Percentiles rank a stretch among this genome's conserved stretches.
Evolutionary conservation across 345 rosid genomes (phyloP).

Genomic region (Pistacia integerrima): DNA sequence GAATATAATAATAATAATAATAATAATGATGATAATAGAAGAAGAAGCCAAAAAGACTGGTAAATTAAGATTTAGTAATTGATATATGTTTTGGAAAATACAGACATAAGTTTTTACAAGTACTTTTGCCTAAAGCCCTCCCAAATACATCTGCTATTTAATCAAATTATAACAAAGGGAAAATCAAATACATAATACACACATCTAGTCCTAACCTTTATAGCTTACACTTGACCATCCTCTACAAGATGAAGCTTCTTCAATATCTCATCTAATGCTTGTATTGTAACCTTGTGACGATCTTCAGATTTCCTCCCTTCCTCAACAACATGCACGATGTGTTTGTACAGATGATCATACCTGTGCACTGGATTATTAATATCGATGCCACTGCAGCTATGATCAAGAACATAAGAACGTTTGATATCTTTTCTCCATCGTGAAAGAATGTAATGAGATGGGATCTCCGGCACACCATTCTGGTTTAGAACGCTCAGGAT

Average conservation of each 20-base stretch:
- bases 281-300: constrained; percentile 30
- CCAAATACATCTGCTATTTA: background rate
- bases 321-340: constrained; percentile 34
- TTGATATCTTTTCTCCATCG: constrained; percentile 59
- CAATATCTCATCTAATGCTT: constrained; percentile 40
- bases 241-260: constrained; percentile 42
- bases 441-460: constrained; percentile 47
- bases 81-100: background rate
- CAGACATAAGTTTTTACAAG: too few relatives aligned
- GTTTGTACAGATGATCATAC: constrained; percentile 47
- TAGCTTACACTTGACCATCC: constrained; percentile 16
- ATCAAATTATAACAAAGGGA: background rate
- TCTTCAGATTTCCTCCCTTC: constrained; percentile 47
- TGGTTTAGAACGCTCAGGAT: constrained; percentile 42
- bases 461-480: constrained; percentile 56
- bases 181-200: background rate
- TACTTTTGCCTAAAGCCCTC: background rate
- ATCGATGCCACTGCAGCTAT: constrained; percentile 30
- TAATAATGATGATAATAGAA: background rate
- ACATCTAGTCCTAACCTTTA: background rate
- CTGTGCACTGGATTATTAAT: constrained; percentile 43
- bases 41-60: background rate
- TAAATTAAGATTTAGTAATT: too few relatives aligned
- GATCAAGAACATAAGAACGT: constrained; percentile 43
- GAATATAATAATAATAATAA: too few relatives aligned